Evolutionary conservation across 192 early-diverging fungal species (phyloP).

Genomic region (Backusella tarrabulga): DNA sequence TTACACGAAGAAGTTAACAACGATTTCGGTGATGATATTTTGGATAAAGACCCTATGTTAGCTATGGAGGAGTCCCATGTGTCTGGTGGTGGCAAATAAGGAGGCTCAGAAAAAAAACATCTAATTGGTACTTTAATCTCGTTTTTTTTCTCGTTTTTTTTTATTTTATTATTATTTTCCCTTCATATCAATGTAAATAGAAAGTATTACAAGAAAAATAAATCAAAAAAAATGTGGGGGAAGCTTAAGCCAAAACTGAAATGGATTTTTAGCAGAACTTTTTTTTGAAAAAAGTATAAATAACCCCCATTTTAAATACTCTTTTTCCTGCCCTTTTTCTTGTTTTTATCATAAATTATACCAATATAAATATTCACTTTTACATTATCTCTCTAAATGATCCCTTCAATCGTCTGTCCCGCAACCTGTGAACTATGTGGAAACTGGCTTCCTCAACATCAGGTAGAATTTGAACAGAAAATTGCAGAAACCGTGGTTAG

Average conservation of each 20-base stretch:
- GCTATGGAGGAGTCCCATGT: background rate
- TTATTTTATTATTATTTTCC: background rate
- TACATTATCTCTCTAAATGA: background rate
- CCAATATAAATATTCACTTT: background rate
- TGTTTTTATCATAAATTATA: background rate
- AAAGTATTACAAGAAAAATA: conserved; percentile 8
- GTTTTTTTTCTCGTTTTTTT: background rate
- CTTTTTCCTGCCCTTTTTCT: background rate
- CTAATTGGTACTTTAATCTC: background rate
- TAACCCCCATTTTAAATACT: background rate
- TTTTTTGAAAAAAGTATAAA: conserved; percentile 4
- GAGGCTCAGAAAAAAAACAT: background rate
- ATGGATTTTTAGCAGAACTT: background rate
- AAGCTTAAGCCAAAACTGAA: background rate
- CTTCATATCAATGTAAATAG: conserved; percentile 3
- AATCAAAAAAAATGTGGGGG: background rate
- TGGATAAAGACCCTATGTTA: conserved; percentile 18
- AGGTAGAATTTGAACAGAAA: conserved; percentile 9
- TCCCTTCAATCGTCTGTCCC: conserved; percentile 13
- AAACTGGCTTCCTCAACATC: conserved; percentile 27
- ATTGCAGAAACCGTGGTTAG: background rate
- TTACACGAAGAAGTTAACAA: conserved; percentile 3
- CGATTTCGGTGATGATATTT: background rate
- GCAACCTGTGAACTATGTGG: conserved; percentile 33
- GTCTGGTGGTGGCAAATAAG: background rate